Evolutionary conservation across 2,329 filamentous ascomycete genomes (phyloP).

Genomic region (Hirsutella rhossiliensis): DNA sequence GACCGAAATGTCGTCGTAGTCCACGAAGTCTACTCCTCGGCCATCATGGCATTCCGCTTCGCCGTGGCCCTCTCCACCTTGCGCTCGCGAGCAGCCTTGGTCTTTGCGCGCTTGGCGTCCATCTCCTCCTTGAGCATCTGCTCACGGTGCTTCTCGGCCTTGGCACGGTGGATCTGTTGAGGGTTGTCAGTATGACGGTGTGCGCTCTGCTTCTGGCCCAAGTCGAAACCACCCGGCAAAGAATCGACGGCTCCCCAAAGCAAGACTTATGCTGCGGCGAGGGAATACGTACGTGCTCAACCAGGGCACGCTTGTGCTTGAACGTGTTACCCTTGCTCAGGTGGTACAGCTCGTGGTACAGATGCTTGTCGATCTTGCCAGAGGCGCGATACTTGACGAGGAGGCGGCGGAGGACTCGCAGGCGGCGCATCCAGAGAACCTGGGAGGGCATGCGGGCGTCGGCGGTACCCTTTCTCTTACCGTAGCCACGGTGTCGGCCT

Average conservation of each 20-base stretch:
- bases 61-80: constrained; percentile 82
- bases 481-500: constrained; percentile 96
- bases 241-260: too few species aligned
- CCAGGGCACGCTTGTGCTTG: constrained; percentile 99
- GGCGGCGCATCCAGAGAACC: constrained; percentile 99
- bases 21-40: constrained; percentile 49
- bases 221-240: too few species aligned
- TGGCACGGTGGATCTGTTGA: constrained; percentile 93
- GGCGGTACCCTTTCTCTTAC: constrained; percentile 99
- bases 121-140: constrained; percentile 96
- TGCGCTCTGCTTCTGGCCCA: too few species aligned
- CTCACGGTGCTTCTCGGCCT: constrained; percentile 98
- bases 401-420: constrained; percentile 96
- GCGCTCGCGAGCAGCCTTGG: constrained; percentile 99
- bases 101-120: constrained; percentile 99
- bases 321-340: constrained; percentile 99
- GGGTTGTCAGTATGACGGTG: constrained; percentile 4
- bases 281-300: constrained; percentile 86
- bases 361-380: constrained; percentile 99
- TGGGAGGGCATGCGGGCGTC: constrained; percentile 98
- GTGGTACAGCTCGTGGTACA: constrained; percentile 99
- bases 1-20: constrained; percentile 30
- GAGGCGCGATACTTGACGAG: constrained; percentile 99
- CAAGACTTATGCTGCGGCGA: neutral
- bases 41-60: constrained; percentile 81